Conservation (phyloP, 1,139 yeast species). For the Geotrichum fermentans region DNA sequence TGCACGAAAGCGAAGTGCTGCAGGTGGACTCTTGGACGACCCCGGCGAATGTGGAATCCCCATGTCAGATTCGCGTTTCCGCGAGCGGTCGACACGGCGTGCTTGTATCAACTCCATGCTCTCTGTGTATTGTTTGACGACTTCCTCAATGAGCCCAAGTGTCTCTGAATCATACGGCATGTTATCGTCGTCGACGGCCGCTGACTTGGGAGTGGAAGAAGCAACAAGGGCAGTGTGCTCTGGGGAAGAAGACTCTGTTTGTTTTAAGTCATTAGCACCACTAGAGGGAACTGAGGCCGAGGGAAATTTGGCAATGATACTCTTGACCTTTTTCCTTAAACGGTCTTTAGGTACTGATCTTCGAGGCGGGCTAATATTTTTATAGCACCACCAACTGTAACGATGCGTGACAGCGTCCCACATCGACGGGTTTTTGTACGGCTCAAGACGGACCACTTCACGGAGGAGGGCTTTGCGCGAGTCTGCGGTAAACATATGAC, state of each 20-base stretch:
- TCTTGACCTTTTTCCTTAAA: constrained; percentile 21
- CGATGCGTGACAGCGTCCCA: constrained; percentile 21
- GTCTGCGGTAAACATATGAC: constrained; percentile 20
- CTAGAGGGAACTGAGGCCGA: neutral
- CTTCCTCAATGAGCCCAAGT: constrained; percentile 16
- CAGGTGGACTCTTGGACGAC: constrained; percentile 3
- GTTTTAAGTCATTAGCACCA: neutral
- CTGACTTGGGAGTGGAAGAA: neutral
- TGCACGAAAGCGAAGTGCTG: constrained; percentile 1
- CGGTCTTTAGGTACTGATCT: constrained; percentile 21
- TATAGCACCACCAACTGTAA: constrained; percentile 22
- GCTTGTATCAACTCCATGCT: constrained; percentile 12
- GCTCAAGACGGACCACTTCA: constrained; percentile 18
- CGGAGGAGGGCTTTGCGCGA: constrained; percentile 19
- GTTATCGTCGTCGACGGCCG: constrained; percentile 12
- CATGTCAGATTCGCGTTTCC: constrained; percentile 8
- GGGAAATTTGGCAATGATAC: constrained; percentile 16
- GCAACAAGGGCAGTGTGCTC: neutral
- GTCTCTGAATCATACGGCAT: constrained; percentile 19
- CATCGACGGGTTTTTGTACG: constrained; percentile 20
- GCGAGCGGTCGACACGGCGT: neutral
- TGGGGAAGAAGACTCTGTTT: neutral
- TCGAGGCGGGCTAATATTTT: constrained; percentile 18
- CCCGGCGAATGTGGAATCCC: constrained; percentile 3
- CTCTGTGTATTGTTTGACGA: constrained; percentile 19